phyloP scores from a whole-genome alignment of 495 filamentous ascomycete genomes.

The Copromyces sp. region DNA sequence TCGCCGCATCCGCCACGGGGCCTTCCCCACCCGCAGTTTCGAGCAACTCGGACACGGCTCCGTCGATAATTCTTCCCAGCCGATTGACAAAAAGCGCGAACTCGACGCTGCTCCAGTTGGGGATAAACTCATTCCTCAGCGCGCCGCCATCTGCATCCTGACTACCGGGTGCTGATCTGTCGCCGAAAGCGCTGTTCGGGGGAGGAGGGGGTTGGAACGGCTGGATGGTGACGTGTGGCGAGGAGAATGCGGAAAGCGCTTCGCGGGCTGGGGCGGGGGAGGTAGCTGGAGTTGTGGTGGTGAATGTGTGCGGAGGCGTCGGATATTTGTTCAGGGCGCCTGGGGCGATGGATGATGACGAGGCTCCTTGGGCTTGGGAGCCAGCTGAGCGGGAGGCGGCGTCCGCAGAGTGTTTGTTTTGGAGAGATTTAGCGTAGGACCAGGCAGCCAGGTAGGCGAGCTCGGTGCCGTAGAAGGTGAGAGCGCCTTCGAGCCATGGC shows the following conservation, averaged over 20 bases:
- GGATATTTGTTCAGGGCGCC: neutral
- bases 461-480: constrained; percentile 69
- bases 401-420: neutral
- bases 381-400: neutral
- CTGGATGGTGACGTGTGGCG: neutral
- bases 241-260: neutral
- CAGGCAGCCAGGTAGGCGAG: constrained; percentile 50
- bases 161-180: neutral
- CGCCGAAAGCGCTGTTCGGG: neutral
- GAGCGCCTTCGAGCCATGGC: constrained; percentile 50
- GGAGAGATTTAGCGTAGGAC: constrained; percentile 38
- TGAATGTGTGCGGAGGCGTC: neutral
- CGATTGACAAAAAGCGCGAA: constrained; percentile 47
- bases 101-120: constrained; percentile 52
- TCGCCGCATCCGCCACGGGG: constrained; percentile 5
- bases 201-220: neutral
- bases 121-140: constrained; percentile 51
- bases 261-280: neutral
- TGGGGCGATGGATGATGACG: neutral
- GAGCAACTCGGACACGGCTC: constrained; percentile 13
- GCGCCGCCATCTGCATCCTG: constrained; percentile 51
- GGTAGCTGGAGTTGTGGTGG: neutral
- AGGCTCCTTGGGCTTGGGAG: neutral
- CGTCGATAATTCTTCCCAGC: constrained; percentile 23
- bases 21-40: constrained; percentile 7